Conservation (phyloP, 2,329 filamentous ascomycete species). For the Pseudogymnoascus sp. region DNA sequence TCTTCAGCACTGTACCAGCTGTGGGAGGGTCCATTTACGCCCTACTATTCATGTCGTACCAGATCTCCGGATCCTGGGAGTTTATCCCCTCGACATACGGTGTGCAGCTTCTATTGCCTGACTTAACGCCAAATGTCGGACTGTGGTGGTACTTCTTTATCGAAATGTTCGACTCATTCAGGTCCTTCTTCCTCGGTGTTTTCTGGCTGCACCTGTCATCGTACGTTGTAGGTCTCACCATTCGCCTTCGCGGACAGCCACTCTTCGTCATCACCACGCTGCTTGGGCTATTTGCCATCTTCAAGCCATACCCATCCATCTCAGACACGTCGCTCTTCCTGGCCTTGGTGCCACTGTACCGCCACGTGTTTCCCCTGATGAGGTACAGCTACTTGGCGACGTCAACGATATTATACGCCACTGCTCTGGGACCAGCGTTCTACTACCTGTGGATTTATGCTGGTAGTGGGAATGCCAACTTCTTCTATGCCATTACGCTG, state of each 20-base stretch:
- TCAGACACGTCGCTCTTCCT: slow-evolving; percentile 84
- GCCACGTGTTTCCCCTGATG: slow-evolving; percentile 91
- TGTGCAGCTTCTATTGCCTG: slow-evolving; percentile 82
- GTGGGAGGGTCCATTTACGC: slow-evolving; percentile 50
- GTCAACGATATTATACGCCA: slow-evolving; percentile 78
- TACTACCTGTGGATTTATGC: slow-evolving; percentile 98
- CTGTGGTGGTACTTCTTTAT: slow-evolving; percentile 99
- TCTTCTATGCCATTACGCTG: slow-evolving; percentile 98
- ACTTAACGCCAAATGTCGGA: slow-evolving; percentile 90
- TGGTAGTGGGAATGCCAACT: slow-evolving; percentile 95
- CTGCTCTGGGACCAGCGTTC: slow-evolving; percentile 85
- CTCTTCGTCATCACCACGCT: slow-evolving; percentile 80
- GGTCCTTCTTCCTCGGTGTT: slow-evolving; percentile 92
- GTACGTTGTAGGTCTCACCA: slow-evolving; percentile 79
- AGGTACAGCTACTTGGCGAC: slow-evolving; percentile 85
- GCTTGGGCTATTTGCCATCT: slow-evolving; percentile 84
- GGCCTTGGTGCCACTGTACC: slow-evolving; percentile 73
- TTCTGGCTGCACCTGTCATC: slow-evolving; percentile 94
- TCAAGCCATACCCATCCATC: slow-evolving; percentile 94
- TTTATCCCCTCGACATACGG: slow-evolving; percentile 88
- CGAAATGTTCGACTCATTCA: slow-evolving; percentile 98
- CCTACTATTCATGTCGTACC: slow-evolving; percentile 65
- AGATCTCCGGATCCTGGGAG: slow-evolving; percentile 77
- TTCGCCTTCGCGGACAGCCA: slow-evolving; percentile 78
- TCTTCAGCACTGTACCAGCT: slow-evolving; percentile 45